Evolutionary conservation across 495 filamentous ascomycete species (phyloP), one percentile per base, ranked within the genome.

Genomic region (Monascus purpureus): DNA sequence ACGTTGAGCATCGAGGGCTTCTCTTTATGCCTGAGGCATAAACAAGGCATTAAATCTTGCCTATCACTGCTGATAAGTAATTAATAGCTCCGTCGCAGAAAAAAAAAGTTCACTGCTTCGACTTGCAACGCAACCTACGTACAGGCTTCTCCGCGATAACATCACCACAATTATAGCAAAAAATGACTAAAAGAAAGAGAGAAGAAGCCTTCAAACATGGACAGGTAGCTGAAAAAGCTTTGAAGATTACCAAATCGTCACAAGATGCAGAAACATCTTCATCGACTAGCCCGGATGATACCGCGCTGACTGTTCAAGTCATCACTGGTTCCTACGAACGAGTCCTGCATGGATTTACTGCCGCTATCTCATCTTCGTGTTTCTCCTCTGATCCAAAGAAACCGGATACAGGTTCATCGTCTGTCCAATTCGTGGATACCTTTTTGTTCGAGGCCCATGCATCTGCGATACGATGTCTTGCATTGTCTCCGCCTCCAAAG

Each of bases 361-460:
- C 79, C 4, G 71, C 72, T 0, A 62, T 94, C 32, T 63, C 67
- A 2, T 36, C 57, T 32, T 39, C 53, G 17, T 32, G 40, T 11
- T 40, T 57, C 12, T 23, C 43, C 15, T 32, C 46, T 9, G 38
- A 47, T 32, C 32, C 50, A 22, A 32, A 46, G 4, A 32, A 46
- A 5, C 11, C 43, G 33, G 6, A 40, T 45, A 36, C 53, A 6
- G 48, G 52, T 13, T 37, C 54, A 3, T 26, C 43, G 17, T 35
- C 59, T 8, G 66, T 77, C 42, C 57, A 77, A 46, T 96, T 95
- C 50, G 67, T 81, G 37, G 90, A 99, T 55, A 87, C 80, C 5
- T 99, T 99, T 60, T 72, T 99, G 33, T 93, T 99, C 67, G 78
- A 82, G 52, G 85, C 92, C 15, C 90, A 99, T 61, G 65, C 72